These are phyloP conservation scores for Trichoderma endophyticum DNA, from an alignment of 2,329 filamentous ascomycete species.

Conservation along the genomic window DNA sequence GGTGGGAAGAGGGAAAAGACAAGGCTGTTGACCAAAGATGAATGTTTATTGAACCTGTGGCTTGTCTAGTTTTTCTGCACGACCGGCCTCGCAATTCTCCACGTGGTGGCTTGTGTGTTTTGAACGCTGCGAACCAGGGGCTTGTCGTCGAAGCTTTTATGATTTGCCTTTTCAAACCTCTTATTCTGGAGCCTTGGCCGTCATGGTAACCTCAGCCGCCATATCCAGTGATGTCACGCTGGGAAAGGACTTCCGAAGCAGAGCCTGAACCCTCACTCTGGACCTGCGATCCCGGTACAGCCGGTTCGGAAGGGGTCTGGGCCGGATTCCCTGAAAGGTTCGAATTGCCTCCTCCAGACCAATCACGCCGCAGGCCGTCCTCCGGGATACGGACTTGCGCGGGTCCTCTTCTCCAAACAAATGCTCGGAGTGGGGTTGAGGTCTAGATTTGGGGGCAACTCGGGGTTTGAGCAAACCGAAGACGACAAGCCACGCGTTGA, in stretches of 20 bases:
- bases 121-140: not conserved
- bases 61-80: not conserved
- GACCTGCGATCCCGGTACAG: slow-evolving; percentile 1
- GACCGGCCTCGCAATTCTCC: not conserved
- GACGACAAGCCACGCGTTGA: not conserved
- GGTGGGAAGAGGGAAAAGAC: not conserved
- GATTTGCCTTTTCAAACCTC: not conserved
- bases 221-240: slow-evolving; percentile 1
- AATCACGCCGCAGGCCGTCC: slow-evolving; percentile 11
- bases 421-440: not conserved
- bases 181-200: not conserved
- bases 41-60: not conserved
- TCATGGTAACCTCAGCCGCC: not conserved
- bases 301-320: not conserved
- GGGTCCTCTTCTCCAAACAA: slow-evolving; percentile 1
- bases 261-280: not conserved
- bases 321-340: slow-evolving; percentile 11
- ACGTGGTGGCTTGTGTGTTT: slow-evolving; percentile 8
- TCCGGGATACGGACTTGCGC: slow-evolving; percentile 13
- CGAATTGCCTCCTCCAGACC: not conserved
- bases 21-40: not conserved
- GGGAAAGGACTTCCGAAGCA: not conserved
- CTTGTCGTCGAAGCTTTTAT: not conserved
- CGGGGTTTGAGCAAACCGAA: not conserved
- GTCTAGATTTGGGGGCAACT: not conserved